Base-by-base conservation (phyloP, 768 basidiomycete species). In the Strobilomyces dryophilus region DNA sequence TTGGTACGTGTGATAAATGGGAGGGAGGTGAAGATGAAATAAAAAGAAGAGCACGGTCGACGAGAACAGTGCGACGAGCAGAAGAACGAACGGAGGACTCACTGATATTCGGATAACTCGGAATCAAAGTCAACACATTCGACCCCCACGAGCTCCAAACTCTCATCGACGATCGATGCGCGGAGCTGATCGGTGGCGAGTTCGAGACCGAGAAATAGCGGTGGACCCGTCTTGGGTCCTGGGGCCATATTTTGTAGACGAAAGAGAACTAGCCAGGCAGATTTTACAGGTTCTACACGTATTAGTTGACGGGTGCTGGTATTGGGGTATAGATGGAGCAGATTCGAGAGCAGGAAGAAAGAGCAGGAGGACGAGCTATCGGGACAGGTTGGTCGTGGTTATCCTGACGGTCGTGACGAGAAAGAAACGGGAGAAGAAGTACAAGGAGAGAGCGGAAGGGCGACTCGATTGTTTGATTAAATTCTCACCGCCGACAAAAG, bases 151-250 rank as follows among this genome's bases (percentile, higher is more conserved):
- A 92, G 77, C 65, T 91, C 89, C 50, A 92, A 76, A 54, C 80
- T 82, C 65, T 89, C 88, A 64, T 93, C 91, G 54, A 94, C 83
- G 59, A 94, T 79, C 46, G 87, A 84, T 41, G 89, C 91, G 45
- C 89, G 81, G 41, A 92, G 73, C 71, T 91, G 87, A 76, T 92
- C 91, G 34, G 85, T 85, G 4, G 87, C 85, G 49, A 93, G 80
- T 74, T 92, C 90, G 66, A 94, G 79, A 53, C 91, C 92, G 39
- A 94, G 82, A 72, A 92, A 93, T 60, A 89, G 79, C n/a, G 77
- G 68, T 36, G 74, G 68, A 40, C 73, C 71, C 20, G 67, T 60
- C 67, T 79, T 79, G 50, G 72, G 51, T 51, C 57, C 66, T 39
- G 71, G 66, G 29, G 71, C 68, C 67, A 71, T 71, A 43, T 56